These are phyloP conservation scores for Pugionium dolabratum DNA, from an alignment of 345 rosid species.

Conservation along the genomic window DNA sequence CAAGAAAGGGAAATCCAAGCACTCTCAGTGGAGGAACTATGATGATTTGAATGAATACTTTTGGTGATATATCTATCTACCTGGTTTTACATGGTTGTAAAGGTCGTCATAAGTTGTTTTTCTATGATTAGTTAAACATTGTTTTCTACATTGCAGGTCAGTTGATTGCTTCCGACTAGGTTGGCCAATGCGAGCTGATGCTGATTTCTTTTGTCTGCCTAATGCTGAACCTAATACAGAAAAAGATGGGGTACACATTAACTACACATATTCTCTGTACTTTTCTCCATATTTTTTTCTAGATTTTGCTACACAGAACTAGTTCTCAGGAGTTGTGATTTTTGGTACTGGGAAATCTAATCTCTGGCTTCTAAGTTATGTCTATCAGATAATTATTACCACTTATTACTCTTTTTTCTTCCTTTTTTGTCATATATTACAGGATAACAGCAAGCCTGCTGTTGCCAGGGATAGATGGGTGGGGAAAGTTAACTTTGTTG, in stretches of 20 bases:
- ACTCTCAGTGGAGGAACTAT: conserved; percentile 98
- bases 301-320: conserved; percentile 14
- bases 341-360: conserved; percentile 1
- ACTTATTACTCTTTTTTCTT: not conserved
- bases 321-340: conserved; percentile 1
- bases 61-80: conserved; percentile 54
- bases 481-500: conserved; percentile 97
- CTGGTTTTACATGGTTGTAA: not conserved
- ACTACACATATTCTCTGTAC: conserved; percentile 21
- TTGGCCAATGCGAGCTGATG: conserved; percentile 99
- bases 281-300: not conserved
- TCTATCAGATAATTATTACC: conserved; percentile 14
- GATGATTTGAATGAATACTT: conserved; percentile 97
- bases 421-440: conserved; percentile 25
- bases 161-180: conserved; percentile 95
- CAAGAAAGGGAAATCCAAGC: conserved; percentile 86
- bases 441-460: conserved; percentile 74
- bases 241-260: conserved; percentile 61
- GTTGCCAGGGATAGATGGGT: conserved; percentile 66
- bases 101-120: conserved; percentile 14
- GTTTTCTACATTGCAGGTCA: conserved; percentile 59
- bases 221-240: conserved; percentile 39
- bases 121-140: conserved; percentile 10
- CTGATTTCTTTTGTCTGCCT: conserved; percentile 75
- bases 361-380: not conserved